Evolutionary conservation across 2,329 filamentous ascomycete species (phyloP).

Genomic region (Xylaria polymorpha): DNA sequence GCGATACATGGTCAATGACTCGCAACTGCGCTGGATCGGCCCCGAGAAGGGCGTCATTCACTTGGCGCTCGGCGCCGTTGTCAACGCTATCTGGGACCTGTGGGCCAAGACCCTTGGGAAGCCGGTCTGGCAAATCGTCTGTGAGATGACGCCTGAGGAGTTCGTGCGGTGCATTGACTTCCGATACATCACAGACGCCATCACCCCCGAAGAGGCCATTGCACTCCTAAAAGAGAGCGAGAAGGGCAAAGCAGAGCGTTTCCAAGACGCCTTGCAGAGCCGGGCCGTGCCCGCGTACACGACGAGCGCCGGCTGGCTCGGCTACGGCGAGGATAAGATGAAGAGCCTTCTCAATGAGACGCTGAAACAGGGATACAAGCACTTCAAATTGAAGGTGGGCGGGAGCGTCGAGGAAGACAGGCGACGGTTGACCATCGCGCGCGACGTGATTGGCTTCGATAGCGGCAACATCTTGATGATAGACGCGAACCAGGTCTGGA

Average conservation of each 20-base stretch:
- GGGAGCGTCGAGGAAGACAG: constrained; percentile 77
- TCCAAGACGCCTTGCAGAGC: constrained; percentile 78
- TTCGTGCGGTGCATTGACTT: constrained; percentile 92
- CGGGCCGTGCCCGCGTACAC: constrained; percentile 90
- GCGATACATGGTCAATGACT: constrained; percentile 91
- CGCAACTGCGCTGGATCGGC: constrained; percentile 91
- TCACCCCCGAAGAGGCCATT: constrained; percentile 86
- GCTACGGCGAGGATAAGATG: constrained; percentile 90
- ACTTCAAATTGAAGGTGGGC: constrained; percentile 95
- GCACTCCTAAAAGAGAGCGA: constrained; percentile 74
- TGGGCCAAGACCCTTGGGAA: constrained; percentile 89
- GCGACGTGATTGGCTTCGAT: constrained; percentile 85
- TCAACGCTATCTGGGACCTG: constrained; percentile 95
- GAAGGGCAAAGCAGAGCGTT: constrained; percentile 74
- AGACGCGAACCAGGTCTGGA: constrained; percentile 94
- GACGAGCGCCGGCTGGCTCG: constrained; percentile 91
- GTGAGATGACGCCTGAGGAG: constrained; percentile 90
- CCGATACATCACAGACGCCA: constrained; percentile 92
- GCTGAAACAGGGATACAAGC: constrained; percentile 77
- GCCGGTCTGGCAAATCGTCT: constrained; percentile 90
- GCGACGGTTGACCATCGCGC: constrained; percentile 76
- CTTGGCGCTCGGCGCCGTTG: constrained; percentile 86
- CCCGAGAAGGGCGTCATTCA: constrained; percentile 96
- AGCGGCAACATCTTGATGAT: constrained; percentile 89
- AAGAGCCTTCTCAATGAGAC: constrained; percentile 78